Evolutionary conservation across 2,329 filamentous ascomycete species (phyloP).

Genomic region (Fusarium sp.): DNA sequence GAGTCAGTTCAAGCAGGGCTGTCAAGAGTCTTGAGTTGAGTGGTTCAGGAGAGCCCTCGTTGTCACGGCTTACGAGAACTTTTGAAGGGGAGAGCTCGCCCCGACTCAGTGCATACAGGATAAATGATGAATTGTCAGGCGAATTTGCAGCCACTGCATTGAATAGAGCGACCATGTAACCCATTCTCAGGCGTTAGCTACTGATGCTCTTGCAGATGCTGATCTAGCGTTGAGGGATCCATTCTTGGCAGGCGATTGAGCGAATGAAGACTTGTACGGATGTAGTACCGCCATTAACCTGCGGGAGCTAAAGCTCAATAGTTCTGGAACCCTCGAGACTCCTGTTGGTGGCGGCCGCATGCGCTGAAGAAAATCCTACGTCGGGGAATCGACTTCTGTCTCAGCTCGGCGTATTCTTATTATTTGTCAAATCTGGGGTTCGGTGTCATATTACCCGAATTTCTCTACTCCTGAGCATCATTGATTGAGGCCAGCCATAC

Average conservation of each 20-base stretch:
- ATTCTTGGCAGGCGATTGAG: background rate
- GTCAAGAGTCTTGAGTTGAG: no score
- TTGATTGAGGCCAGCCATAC: background rate
- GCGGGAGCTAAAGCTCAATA: background rate
- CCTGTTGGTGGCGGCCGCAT: slow-evolving; percentile 1
- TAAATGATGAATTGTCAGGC: background rate
- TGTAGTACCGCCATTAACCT: background rate
- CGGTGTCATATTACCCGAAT: background rate
- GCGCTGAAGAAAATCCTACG: slow-evolving; percentile 1
- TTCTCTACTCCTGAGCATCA: background rate
- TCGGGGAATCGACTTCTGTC: background rate
- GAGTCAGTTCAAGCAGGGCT: no score
- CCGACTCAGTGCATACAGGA: no score
- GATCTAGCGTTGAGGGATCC: background rate
- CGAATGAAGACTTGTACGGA: background rate
- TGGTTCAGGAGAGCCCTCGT: no score
- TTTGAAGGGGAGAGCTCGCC: no score
- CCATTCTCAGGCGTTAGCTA: background rate
- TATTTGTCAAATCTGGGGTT: slow-evolving; percentile 2
- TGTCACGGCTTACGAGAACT: no score
- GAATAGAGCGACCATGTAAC: background rate
- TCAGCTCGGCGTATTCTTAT: background rate
- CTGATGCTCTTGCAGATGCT: background rate
- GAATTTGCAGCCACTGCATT: background rate
- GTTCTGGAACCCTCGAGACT: slow-evolving; percentile 6